phyloP scores from a whole-genome alignment of 148 eudicot genomes.

The Camellia granthamiana region DNA sequence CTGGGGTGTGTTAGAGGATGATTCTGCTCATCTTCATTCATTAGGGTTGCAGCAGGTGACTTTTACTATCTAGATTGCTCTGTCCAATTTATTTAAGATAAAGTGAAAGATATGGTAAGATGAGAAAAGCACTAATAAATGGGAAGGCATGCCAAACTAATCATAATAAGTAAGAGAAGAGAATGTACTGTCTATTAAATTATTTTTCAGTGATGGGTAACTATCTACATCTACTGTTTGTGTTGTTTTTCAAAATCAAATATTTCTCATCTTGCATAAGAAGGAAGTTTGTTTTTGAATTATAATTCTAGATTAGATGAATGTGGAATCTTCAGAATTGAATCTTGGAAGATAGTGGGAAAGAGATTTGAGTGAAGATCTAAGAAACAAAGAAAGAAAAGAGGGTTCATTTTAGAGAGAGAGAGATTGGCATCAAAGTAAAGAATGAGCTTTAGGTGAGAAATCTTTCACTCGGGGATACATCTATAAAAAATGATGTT shows the following conservation, averaged over 20 bases:
- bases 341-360: background rate
- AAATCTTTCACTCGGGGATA: too few species aligned
- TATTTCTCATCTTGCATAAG: background rate
- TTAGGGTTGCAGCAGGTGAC: slow-evolving; percentile 85
- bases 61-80: slow-evolving; percentile 1
- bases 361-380: too few species aligned
- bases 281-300: background rate
- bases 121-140: too few species aligned
- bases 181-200: background rate
- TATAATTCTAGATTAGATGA: background rate
- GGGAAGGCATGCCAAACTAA: too few species aligned
- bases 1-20: slow-evolving; percentile 86
- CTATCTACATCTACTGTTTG: background rate
- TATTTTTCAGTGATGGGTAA: background rate
- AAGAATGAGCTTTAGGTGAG: too few species aligned
- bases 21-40: slow-evolving; percentile 64
- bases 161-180: background rate
- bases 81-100: background rate
- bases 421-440: too few species aligned
- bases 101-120: background rate
- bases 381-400: too few species aligned
- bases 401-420: too few species aligned
- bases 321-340: background rate
- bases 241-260: background rate
- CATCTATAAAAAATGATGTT: too few species aligned